phyloP scores from a whole-genome alignment of 2,329 filamentous ascomycete genomes.

The Hymenoscyphus fructigenus region DNA sequence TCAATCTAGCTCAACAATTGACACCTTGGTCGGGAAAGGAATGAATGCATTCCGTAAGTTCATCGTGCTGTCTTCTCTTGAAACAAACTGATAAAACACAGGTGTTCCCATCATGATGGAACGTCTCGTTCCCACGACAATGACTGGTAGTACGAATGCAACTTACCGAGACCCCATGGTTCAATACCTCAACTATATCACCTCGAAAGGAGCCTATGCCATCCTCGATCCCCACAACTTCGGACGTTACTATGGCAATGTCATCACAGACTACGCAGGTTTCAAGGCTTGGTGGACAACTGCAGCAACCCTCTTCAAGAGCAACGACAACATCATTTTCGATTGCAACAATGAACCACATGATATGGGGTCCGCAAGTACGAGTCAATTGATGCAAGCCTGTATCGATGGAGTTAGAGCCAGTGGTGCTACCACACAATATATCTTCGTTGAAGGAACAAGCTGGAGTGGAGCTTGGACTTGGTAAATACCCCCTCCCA shows the following conservation, averaged over 20 bases:
- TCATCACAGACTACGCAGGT: constrained; percentile 38
- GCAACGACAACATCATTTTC: constrained; percentile 40
- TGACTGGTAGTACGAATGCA: constrained; percentile 46
- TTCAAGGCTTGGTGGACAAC: constrained; percentile 45
- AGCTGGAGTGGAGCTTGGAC: constrained; percentile 30
- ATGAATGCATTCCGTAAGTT: constrained; percentile 36
- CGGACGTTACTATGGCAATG: constrained; percentile 47
- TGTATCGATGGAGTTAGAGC: constrained; percentile 45
- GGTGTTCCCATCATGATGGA: constrained; percentile 52
- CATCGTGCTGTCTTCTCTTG: background rate
- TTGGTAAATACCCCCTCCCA: constrained; percentile 16
- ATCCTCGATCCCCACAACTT: constrained; percentile 52
- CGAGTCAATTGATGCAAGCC: constrained; percentile 42
- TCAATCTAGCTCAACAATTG: constrained; percentile 17
- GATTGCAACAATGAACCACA: constrained; percentile 49
- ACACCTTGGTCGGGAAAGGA: constrained; percentile 27
- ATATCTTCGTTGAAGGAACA: constrained; percentile 59
- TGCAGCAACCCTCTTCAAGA: constrained; percentile 39
- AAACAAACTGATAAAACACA: constrained; percentile 37
- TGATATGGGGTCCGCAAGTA: constrained; percentile 40
- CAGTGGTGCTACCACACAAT: constrained; percentile 48
- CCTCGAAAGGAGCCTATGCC: constrained; percentile 46
- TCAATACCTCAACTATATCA: constrained; percentile 43
- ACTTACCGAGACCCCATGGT: constrained; percentile 15
- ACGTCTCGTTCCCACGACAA: constrained; percentile 48